Base-by-base conservation (phyloP, 352 stramenopile species). In the Globisporangium viniferum region DNA sequence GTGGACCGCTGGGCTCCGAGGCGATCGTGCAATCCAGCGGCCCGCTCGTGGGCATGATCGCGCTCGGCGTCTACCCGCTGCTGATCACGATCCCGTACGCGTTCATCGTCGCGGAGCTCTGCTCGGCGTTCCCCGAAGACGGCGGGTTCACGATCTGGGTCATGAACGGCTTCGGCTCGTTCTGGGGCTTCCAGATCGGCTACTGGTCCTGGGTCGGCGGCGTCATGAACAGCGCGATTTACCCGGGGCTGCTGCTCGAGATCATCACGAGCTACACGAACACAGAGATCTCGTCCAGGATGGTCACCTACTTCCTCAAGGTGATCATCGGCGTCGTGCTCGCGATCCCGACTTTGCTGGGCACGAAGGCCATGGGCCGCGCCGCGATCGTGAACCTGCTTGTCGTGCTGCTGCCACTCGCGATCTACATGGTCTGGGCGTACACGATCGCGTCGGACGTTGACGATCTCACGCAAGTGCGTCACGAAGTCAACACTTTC, bases 201-300 rank as follows among this genome's bases (percentile, higher is more conserved):
- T 94, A 88, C 75, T 96, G 86, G 88, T 89, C 80, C 46, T 96
- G 88, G 88, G 72, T 94, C 24, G 71, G 74, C 10, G 86, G 87
- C 54, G 80, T 87, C 27, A 65, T 88, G 64, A 55, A 78, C 67
- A 75, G 35, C 14, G 80, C 78, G 2, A 71, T 88, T 86, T 77
- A 39, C 14, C 27, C 53, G 27, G 35, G 53, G 5, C 27, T 58
- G 53, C 53, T 58, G 24, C 24, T 58, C 27, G 53, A 58, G 53
- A 35, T 58, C 53, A 58, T 58, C 18, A 62, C 33, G 20, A 31
- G 20, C 33, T 66, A 66, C 44, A 58, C 12, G 0, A 12, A 33
- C 29, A 48, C 14, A 8, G 60, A 66, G 44, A 64, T 76, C 58
- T 66, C 44, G 33, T 70, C 53, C 5, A 5, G 53, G 7, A 31